Percentiles rank a stretch among this genome's conserved stretches.
Evolutionary conservation across 768 basidiomycete species (phyloP).

Genomic region (Tricholoma sp.): DNA sequence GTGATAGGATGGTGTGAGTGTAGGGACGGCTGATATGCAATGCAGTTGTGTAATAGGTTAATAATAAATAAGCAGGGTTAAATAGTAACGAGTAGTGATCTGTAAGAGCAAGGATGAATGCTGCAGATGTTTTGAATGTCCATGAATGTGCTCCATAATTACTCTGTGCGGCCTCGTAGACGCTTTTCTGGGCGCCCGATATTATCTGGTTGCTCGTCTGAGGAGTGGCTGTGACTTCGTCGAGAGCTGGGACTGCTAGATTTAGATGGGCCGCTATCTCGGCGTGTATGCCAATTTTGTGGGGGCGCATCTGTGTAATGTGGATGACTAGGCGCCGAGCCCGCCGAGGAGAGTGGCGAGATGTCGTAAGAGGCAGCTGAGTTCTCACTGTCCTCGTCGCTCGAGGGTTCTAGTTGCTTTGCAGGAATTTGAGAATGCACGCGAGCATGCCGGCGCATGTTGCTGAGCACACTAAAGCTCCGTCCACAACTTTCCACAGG

Average conservation of each 20-base stretch:
- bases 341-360: not conserved
- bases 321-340: slow-evolving; percentile 1
- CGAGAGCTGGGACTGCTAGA: slow-evolving; percentile 38
- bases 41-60: slow-evolving; percentile 6
- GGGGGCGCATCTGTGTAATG: slow-evolving; percentile 9
- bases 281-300: slow-evolving; percentile 25
- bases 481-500: slow-evolving; percentile 73
- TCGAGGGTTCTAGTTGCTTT: slow-evolving; percentile 33
- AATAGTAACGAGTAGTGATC: not conserved
- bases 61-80: slow-evolving; percentile 4
- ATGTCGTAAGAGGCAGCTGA: slow-evolving; percentile 17
- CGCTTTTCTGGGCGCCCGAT: slow-evolving; percentile 28
- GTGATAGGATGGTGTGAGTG: not conserved
- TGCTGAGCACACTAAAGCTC: slow-evolving; percentile 82
- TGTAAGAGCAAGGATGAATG: not conserved
- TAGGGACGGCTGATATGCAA: not conserved
- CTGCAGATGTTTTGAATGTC: not conserved
- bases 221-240: slow-evolving; percentile 34
- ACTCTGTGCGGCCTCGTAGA: slow-evolving; percentile 18
- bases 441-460: slow-evolving; percentile 83
- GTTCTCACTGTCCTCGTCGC: slow-evolving; percentile 41
- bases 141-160: not conserved
- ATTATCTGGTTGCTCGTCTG: slow-evolving; percentile 27
- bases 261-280: slow-evolving; percentile 34
- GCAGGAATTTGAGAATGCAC: slow-evolving; percentile 43